Conservation (phyloP, 805 yeast species). For the Yarrowia bubula region DNA sequence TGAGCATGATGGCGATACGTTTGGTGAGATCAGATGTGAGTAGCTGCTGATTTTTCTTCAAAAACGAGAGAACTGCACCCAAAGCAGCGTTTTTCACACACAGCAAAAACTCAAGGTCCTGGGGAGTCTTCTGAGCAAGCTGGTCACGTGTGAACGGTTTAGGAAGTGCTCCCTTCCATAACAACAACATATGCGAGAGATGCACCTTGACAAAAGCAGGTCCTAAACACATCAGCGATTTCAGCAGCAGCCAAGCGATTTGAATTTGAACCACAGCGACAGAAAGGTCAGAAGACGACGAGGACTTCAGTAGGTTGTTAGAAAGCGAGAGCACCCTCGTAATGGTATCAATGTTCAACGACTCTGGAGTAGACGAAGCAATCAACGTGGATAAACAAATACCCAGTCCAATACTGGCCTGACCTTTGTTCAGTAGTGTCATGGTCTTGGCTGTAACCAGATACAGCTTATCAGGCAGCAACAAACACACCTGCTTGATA, state of each 20-base stretch:
- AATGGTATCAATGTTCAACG: constrained; percentile 46
- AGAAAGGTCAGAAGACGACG: constrained; percentile 44
- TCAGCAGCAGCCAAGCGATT: constrained; percentile 61
- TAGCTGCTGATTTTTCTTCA: constrained; percentile 41
- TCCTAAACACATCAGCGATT: constrained; percentile 64
- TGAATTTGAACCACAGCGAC: constrained; percentile 42
- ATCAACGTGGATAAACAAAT: constrained; percentile 35
- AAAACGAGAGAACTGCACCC: constrained; percentile 54
- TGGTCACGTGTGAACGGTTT: constrained; percentile 46
- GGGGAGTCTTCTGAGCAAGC: constrained; percentile 39
- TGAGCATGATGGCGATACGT: constrained; percentile 50
- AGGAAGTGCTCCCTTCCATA: constrained; percentile 63
- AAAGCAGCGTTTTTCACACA: constrained; percentile 60
- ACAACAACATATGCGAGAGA: constrained; percentile 54
- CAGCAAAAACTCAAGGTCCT: constrained; percentile 41
- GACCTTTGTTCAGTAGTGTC: constrained; percentile 30
- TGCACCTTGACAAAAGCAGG: constrained; percentile 54
- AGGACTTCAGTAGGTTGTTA: constrained; percentile 45
- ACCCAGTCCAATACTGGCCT: constrained; percentile 36
- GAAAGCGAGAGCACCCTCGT: constrained; percentile 40
- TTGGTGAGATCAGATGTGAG: constrained; percentile 46
- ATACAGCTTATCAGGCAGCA: constrained; percentile 29
- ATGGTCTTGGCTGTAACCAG: constrained; percentile 35
- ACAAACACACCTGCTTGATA: constrained; percentile 30
- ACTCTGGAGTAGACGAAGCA: constrained; percentile 33